Evolutionary conservation across 2,329 filamentous ascomycete genomes (phyloP).

Genomic region (Hypocreales sp.): DNA sequence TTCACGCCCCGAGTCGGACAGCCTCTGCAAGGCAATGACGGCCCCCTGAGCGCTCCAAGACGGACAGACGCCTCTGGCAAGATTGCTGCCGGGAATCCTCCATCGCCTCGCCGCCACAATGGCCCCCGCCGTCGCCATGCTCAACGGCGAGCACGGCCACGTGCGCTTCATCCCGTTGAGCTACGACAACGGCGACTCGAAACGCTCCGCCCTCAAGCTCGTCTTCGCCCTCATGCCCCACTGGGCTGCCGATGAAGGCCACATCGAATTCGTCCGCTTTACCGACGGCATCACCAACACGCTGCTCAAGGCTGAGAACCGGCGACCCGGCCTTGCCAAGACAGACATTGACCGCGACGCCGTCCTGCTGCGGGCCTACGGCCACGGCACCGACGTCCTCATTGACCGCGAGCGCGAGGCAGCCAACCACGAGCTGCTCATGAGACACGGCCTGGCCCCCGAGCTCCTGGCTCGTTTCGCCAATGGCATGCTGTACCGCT

Average conservation of each 20-base stretch:
- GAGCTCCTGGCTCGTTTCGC: slow-evolving; percentile 80
- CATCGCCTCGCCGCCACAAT: slow-evolving; percentile 10
- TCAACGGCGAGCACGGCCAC: slow-evolving; percentile 21
- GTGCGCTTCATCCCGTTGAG: slow-evolving; percentile 55
- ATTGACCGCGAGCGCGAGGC: slow-evolving; percentile 86
- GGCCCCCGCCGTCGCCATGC: slow-evolving; percentile 15
- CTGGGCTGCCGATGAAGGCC: slow-evolving; percentile 60
- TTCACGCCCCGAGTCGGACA: neutral
- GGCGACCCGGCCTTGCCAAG: slow-evolving; percentile 48
- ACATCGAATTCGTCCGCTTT: slow-evolving; percentile 77
- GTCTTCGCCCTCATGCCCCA: slow-evolving; percentile 68
- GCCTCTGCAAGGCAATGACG: neutral
- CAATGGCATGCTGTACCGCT: slow-evolving; percentile 92
- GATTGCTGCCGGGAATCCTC: neutral
- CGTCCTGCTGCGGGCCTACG: slow-evolving; percentile 82
- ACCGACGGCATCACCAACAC: slow-evolving; percentile 99
- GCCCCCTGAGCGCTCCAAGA: neutral
- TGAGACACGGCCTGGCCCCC: slow-evolving; percentile 69
- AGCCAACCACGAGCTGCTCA: slow-evolving; percentile 72
- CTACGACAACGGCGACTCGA: slow-evolving; percentile 64
- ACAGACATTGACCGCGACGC: slow-evolving; percentile 68
- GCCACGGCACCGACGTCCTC: slow-evolving; percentile 81
- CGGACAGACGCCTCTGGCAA: too few species aligned
- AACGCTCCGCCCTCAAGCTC: slow-evolving; percentile 64
- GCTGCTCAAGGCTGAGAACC: slow-evolving; percentile 62